Percentiles rank a stretch among this genome's conserved stretches.
Conservation (phyloP, 2,329 filamentous ascomycete genomes). For the Cadophora sp. region DNA sequence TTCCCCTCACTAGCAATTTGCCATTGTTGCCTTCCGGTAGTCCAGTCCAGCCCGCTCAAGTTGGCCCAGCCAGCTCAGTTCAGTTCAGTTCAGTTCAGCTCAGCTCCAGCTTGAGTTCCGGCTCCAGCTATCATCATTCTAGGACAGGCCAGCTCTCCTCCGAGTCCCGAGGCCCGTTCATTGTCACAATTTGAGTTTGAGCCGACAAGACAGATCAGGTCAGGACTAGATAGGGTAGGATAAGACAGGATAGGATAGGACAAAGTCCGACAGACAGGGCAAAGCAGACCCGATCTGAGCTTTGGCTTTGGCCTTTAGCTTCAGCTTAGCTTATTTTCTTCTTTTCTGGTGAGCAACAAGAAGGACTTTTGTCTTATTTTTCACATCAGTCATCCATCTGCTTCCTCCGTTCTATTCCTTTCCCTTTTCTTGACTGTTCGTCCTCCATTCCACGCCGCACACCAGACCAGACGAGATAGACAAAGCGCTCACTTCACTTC, state of each 20-base stretch:
- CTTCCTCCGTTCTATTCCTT: not conserved
- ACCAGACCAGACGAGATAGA: not conserved
- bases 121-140: not conserved
- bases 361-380: too few relatives aligned
- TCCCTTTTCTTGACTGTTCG: not conserved
- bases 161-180: constrained; percentile 16
- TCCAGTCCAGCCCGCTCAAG: too few relatives aligned
- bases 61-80: too few relatives aligned
- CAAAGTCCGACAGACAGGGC: not conserved
- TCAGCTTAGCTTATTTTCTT: constrained; percentile 9
- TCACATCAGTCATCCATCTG: not conserved
- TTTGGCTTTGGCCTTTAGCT: constrained; percentile 10
- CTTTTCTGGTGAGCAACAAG: constrained; percentile 7
- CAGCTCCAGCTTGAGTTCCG: not conserved
- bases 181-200: constrained; percentile 5
- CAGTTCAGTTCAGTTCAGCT: not conserved
- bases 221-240: not conserved
- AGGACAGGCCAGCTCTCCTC: not conserved
- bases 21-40: too few relatives aligned
- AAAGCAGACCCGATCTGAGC: constrained; percentile 1
- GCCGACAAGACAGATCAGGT: not conserved
- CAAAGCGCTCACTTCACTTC: not conserved
- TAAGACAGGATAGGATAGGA: not conserved
- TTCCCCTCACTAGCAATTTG: not conserved
- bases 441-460: not conserved